phyloP scores from a whole-genome alignment of 805 yeast species.

The Saturnispora gosingensis region DNA sequence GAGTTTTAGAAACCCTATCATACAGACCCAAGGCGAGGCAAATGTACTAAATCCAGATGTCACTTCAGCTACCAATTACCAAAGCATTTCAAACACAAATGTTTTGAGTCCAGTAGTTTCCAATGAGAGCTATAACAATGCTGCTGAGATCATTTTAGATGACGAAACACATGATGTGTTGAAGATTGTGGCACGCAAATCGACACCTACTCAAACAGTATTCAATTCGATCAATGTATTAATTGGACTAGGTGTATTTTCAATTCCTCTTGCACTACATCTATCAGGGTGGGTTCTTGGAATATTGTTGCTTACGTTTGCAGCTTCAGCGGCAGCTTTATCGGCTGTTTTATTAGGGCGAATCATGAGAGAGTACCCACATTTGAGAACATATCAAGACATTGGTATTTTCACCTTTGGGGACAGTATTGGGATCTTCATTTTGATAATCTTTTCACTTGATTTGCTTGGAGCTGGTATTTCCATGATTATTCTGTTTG shows the following conservation, averaged over 20 bases:
- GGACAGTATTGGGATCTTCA: slow-evolving; percentile 30
- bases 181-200: slow-evolving; percentile 27
- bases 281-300: slow-evolving; percentile 63
- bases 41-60: not conserved
- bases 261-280: slow-evolving; percentile 61
- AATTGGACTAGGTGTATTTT: slow-evolving; percentile 67
- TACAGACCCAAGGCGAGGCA: not conserved
- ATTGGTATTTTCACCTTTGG: slow-evolving; percentile 48
- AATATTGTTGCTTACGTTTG: slow-evolving; percentile 29
- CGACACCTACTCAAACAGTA: slow-evolving; percentile 66
- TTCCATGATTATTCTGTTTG: slow-evolving; percentile 48
- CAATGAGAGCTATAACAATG: not conserved
- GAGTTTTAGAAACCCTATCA: not conserved
- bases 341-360: slow-evolving; percentile 48
- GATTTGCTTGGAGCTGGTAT: slow-evolving; percentile 57
- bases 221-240: slow-evolving; percentile 71
- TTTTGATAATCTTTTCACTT: slow-evolving; percentile 40
- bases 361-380: slow-evolving; percentile 33
- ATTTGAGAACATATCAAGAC: slow-evolving; percentile 47
- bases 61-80: not conserved
- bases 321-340: slow-evolving; percentile 41
- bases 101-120: not conserved
- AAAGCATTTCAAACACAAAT: not conserved
- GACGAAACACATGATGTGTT: slow-evolving; percentile 4
- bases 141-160: not conserved